A percentile compares a stretch with the other conserved stretches of the same genome.
Evolutionary conservation across 768 basidiomycete genomes (phyloP).

Genomic region (Panaeolus papilionaceus): DNA sequence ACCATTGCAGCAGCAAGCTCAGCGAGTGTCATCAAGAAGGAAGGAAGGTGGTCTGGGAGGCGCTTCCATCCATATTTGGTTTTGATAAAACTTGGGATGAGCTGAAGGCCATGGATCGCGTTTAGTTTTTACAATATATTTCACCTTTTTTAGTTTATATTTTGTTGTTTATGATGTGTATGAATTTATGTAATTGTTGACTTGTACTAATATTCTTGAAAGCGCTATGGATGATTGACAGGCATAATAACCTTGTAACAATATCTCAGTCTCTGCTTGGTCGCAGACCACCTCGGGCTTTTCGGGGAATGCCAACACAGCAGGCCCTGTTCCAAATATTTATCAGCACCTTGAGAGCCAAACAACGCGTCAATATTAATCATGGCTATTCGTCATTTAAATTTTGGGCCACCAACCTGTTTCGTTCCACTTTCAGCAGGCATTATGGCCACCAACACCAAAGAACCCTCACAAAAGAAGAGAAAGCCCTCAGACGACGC

Average conservation of each 20-base stretch:
- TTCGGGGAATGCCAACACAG: too few species aligned
- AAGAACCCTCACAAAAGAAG: not conserved
- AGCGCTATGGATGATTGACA: too few species aligned
- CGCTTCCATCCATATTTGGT: not conserved
- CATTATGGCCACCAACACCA: too few species aligned
- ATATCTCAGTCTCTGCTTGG: too few species aligned
- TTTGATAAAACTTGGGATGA: not conserved
- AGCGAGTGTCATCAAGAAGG: not conserved
- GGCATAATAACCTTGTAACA: too few species aligned
- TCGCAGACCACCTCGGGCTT: too few species aligned
- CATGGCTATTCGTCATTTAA: too few species aligned
- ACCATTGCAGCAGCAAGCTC: not conserved
- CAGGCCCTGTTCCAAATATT: not conserved
- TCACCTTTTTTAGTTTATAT: too few species aligned
- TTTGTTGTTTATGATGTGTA: too few species aligned
- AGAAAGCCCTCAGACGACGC: not conserved
- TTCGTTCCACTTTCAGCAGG: too few species aligned
- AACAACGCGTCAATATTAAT: not conserved
- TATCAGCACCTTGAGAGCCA: not conserved
- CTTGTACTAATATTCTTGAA: too few species aligned
- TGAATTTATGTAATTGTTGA: too few species aligned
- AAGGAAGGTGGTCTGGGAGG: not conserved
- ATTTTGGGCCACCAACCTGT: not conserved
- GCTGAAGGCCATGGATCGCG: not conserved
- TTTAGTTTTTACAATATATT: not conserved